Evolutionary conservation across 306 rosid species (phyloP).

Genomic region (Trifolium fragiferum): DNA sequence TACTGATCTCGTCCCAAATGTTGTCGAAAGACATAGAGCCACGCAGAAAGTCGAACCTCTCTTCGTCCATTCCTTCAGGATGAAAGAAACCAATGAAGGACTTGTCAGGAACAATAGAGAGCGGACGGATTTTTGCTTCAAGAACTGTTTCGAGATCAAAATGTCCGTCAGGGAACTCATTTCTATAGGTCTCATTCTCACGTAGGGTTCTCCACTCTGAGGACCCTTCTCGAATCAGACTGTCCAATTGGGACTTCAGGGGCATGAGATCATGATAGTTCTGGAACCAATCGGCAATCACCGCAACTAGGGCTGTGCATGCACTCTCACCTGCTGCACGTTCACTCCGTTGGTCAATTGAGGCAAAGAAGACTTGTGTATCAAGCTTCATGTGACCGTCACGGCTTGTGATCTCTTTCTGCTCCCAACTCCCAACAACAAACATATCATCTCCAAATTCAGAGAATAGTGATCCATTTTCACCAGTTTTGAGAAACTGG

Average conservation of each 20-base stretch:
- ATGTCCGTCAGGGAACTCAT: slow-evolving; percentile 89
- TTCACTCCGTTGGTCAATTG: slow-evolving; percentile 95
- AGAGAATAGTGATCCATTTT: slow-evolving; percentile 77
- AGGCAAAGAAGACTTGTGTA: slow-evolving; percentile 90
- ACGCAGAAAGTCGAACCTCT: slow-evolving; percentile 72
- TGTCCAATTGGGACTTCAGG: slow-evolving; percentile 88
- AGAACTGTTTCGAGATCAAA: slow-evolving; percentile 91
- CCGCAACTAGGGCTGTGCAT: slow-evolving; percentile 96
- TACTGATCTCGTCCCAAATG: slow-evolving; percentile 93
- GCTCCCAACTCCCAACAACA: slow-evolving; percentile 88
- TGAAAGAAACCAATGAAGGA: slow-evolving; percentile 94
- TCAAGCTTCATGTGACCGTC: slow-evolving; percentile 91
- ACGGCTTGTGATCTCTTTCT: slow-evolving; percentile 82
- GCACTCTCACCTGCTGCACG: slow-evolving; percentile 98
- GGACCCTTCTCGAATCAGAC: slow-evolving; percentile 91
- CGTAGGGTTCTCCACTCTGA: slow-evolving; percentile 92
- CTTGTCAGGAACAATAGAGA: slow-evolving; percentile 67
- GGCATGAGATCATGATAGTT: slow-evolving; percentile 75
- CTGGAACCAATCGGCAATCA: slow-evolving; percentile 97
- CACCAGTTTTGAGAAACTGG: slow-evolving; percentile 74
- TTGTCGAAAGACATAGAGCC: slow-evolving; percentile 97
- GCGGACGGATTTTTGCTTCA: slow-evolving; percentile 86
- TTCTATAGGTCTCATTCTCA: slow-evolving; percentile 68
- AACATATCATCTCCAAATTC: slow-evolving; percentile 96
- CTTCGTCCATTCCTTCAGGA: slow-evolving; percentile 89